Percentiles rank a stretch among this genome's conserved stretches.
Conservation (phyloP, 768 basidiomycete genomes). For the Mycena kentingensis region DNA sequence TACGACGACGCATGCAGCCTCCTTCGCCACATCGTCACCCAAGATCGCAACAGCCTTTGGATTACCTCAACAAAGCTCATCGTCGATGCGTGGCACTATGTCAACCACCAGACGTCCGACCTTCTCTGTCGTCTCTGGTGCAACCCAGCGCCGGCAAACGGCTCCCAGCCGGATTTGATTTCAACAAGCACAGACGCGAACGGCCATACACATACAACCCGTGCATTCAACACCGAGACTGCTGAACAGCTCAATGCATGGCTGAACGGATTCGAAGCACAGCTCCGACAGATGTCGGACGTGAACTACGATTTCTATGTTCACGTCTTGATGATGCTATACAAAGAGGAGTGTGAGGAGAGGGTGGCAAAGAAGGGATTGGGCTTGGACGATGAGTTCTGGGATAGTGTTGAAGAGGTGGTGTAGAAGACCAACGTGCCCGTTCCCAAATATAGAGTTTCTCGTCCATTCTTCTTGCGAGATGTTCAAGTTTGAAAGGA, state of each 20-base stretch:
- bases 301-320: slow-evolving; percentile 20
- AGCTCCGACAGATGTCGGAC: slow-evolving; percentile 21
- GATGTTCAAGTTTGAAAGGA: neutral
- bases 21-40: slow-evolving; percentile 19
- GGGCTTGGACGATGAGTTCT: neutral
- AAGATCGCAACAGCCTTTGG: slow-evolving; percentile 17
- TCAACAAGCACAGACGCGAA: slow-evolving; percentile 1
- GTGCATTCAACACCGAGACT: slow-evolving; percentile 25
- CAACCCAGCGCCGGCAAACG: slow-evolving; percentile 20
- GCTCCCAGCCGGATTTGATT: slow-evolving; percentile 24
- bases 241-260: slow-evolving; percentile 26
- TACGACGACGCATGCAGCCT: slow-evolving; percentile 24
- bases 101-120: slow-evolving; percentile 9
- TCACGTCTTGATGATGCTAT: slow-evolving; percentile 20
- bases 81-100: slow-evolving; percentile 19
- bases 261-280: slow-evolving; percentile 21
- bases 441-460: no score
- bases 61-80: slow-evolving; percentile 16
- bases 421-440: neutral
- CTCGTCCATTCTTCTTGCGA: neutral
- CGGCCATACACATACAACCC: slow-evolving; percentile 6
- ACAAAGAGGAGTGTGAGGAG: slow-evolving; percentile 13
- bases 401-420: neutral
- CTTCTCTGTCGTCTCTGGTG: slow-evolving; percentile 20
- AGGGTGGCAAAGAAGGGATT: slow-evolving; percentile 3